Conservation (phyloP, 441 rosid genomes). For the Capsella rubella region DNA sequence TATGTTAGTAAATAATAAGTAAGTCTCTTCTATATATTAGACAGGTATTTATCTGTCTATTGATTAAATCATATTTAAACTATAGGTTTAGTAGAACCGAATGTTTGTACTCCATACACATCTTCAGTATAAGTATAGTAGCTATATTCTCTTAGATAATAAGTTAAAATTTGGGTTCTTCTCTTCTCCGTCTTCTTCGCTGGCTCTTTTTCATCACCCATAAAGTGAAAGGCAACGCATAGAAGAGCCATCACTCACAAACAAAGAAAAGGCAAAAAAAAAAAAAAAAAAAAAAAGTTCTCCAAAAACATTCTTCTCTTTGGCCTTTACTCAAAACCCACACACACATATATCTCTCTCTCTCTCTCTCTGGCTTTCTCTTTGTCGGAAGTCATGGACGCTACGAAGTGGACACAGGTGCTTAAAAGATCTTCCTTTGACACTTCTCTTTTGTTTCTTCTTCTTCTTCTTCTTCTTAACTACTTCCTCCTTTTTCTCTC, state of each 20-base stretch:
- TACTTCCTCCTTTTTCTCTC: conserved; percentile 25
- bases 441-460: conserved; percentile 34
- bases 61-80: neutral
- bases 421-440: conserved; percentile 44
- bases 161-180: conserved; percentile 36
- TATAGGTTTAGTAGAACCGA: neutral
- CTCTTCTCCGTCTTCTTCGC: conserved; percentile 50
- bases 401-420: conserved; percentile 82
- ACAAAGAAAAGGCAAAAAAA: conserved; percentile 48
- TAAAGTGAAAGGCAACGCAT: conserved; percentile 70
- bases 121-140: neutral
- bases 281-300: conserved; percentile 68
- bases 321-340: conserved; percentile 49
- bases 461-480: conserved; percentile 12
- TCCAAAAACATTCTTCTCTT: conserved; percentile 55
- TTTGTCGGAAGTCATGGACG: conserved; percentile 74
- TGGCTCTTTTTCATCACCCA: conserved; percentile 46
- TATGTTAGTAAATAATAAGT: neutral
- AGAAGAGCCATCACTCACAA: conserved; percentile 57
- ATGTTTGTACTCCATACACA: neutral
- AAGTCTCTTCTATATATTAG: neutral
- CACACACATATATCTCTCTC: conserved; percentile 55
- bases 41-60: neutral
- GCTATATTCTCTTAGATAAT: conserved; percentile 30
- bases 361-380: conserved; percentile 55